Base-by-base conservation (phyloP, 441 rosid genomes). In the Jatropha podagrica region DNA sequence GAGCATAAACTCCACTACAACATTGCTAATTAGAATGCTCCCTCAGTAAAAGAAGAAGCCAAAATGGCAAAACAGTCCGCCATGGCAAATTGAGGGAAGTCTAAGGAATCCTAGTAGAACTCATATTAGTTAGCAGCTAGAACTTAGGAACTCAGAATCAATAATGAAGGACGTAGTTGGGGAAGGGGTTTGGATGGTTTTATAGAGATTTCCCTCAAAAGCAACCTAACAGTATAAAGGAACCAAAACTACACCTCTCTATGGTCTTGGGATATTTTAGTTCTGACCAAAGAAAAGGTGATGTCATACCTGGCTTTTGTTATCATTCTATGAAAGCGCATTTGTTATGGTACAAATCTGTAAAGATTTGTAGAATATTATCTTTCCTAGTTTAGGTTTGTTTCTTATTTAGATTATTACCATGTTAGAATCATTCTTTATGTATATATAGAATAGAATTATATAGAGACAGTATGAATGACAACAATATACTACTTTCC, bases 241-340 rank as follows among this genome's bases (percentile, higher is more conserved):
- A n/a, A 15, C 17, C 17, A 51, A 46, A 70, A n/a, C 10, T 37
- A 23, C 38, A 63, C 69, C 15, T 15, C 54, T 18, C 27, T 75
- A 10, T 44, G 67, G 41, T 49, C 48, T 48, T 20, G 60, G 51
- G 40, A n/a, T 14, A 44, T 20, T 7, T 51, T 12, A 52, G 6
- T 52, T 40, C 61, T 14, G 52, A 74, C 64, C 32, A 23, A 54
- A 52, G 55, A 67, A 38, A 48, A 58, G 49, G 46, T 11, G 42
- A 27, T 4, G 8, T 14, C 0, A 7, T 32, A 27, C 44, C 48
- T 49, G 44, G 18, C 18, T 56, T 18, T 17, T 20, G 27, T 75
- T 48, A 9, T 61, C 77, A 64, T 55, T n/a, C 59, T 37, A 62
- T 68, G 54, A 15, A 69, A 60, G 26, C 11, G 58, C 20, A 18